Conservation (phyloP, 1,284 basidiomycete species). For the Filobasidium uniguttulatum region DNA sequence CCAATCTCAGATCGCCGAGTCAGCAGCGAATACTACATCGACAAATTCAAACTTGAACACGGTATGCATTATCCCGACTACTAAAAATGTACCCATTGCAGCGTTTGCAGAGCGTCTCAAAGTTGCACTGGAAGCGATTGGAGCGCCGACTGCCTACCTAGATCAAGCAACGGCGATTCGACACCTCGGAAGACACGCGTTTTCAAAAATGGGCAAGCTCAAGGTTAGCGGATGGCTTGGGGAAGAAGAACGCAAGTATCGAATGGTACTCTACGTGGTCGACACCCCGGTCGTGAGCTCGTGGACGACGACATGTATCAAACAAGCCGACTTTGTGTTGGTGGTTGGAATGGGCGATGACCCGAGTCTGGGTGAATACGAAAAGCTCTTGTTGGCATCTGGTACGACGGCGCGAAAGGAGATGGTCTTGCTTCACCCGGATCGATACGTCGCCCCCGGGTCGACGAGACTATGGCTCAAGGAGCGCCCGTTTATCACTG, state of each 20-base stretch:
- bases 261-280: constrained; percentile 83
- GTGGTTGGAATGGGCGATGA: constrained; percentile 92
- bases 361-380: constrained; percentile 74
- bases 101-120: constrained; percentile 81
- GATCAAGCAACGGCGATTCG: constrained; percentile 82
- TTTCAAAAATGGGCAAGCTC: constrained; percentile 84
- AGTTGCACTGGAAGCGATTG: constrained; percentile 68
- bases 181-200: constrained; percentile 81
- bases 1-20: constrained; percentile 4
- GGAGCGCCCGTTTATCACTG: constrained; percentile 76
- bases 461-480: constrained; percentile 94
- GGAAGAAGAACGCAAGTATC: constrained; percentile 82
- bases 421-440: constrained; percentile 82
- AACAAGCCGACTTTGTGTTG: constrained; percentile 93
- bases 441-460: constrained; percentile 75
- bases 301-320: constrained; percentile 95
- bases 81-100: constrained; percentile 69
- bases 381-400: constrained; percentile 67
- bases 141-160: constrained; percentile 72
- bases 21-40: constrained; percentile 44
- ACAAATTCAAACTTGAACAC: constrained; percentile 74
- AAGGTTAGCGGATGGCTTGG: constrained; percentile 88
- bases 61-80: constrained; percentile 39
- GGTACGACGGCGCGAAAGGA: constrained; percentile 98
- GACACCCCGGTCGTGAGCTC: constrained; percentile 81